Conservation (phyloP, 1,284 basidiomycete genomes). For the Phlebopus sp. region DNA sequence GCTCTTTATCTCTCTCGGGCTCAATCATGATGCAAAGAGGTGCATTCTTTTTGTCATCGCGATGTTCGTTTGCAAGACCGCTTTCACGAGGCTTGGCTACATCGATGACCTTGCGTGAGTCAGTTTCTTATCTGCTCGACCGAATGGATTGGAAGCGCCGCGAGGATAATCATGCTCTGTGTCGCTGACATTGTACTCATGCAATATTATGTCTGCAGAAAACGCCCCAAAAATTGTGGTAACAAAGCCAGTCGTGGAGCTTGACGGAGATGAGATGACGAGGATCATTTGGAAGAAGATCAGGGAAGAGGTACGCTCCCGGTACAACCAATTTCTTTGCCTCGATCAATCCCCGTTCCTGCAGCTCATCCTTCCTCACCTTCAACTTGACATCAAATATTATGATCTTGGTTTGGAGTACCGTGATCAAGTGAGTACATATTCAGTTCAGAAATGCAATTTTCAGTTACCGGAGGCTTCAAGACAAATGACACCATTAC, state of each 20-base stretch:
- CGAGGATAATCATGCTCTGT: neutral
- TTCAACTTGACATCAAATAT: constrained; percentile 97
- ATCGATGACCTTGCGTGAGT: constrained; percentile 31
- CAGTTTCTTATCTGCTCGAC: neutral
- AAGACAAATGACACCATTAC: constrained; percentile 95
- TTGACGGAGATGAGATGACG: constrained; percentile 98
- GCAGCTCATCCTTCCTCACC: constrained; percentile 91
- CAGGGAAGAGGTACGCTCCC: constrained; percentile 75
- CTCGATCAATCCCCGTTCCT: constrained; percentile 3
- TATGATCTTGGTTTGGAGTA: constrained; percentile 94
- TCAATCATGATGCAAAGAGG: constrained; percentile 17
- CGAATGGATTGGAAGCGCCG: neutral
- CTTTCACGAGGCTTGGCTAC: constrained; percentile 28
- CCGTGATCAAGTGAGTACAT: constrained; percentile 71
- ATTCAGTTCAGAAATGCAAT: neutral
- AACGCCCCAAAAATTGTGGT: constrained; percentile 70
- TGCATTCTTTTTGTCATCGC: constrained; percentile 20
- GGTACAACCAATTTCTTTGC: neutral
- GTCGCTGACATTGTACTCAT: constrained; percentile 1
- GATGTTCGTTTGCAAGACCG: constrained; percentile 25
- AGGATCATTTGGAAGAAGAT: constrained; percentile 99
- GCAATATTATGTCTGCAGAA: constrained; percentile 15
- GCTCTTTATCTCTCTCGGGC: constrained; percentile 8
- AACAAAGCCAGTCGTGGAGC: constrained; percentile 91
- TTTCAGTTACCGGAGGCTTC: constrained; percentile 2